Percentiles rank a stretch among this genome's conserved stretches.
Evolutionary conservation across 2,329 filamentous ascomycete species (phyloP).

Genomic region (Penicillium sp.): DNA sequence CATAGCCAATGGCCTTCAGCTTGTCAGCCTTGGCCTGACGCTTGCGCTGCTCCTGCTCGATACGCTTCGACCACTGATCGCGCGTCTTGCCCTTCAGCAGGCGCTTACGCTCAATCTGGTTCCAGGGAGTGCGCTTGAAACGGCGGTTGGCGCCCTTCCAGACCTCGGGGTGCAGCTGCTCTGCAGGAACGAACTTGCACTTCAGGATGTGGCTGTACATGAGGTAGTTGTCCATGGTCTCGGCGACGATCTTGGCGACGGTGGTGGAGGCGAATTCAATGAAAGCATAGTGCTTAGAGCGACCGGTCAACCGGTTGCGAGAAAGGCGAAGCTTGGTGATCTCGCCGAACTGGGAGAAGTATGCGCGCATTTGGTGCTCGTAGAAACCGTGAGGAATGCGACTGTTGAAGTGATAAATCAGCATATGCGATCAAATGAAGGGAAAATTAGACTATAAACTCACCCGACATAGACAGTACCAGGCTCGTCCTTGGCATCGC

Average conservation of each 20-base stretch:
- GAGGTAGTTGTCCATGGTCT: conserved; percentile 97
- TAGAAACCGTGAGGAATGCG: conserved; percentile 95
- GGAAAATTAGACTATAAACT: conserved; percentile 28
- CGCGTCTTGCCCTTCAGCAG: conserved; percentile 74
- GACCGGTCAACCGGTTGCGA: conserved; percentile 88
- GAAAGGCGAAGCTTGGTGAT: conserved; percentile 80
- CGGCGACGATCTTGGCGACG: conserved; percentile 87
- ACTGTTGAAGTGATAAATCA: conserved; percentile 40
- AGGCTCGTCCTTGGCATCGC: conserved; percentile 52
- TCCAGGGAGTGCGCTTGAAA: conserved; percentile 86
- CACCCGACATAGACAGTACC: conserved; percentile 85
- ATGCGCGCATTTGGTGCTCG: conserved; percentile 90
- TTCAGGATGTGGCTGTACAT: conserved; percentile 93
- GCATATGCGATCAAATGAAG: conserved; percentile 10
- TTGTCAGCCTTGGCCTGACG: conserved; percentile 71
- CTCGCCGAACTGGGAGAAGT: conserved; percentile 90
- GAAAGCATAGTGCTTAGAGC: conserved; percentile 92
- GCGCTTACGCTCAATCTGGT: conserved; percentile 77
- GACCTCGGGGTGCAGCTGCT: conserved; percentile 76
- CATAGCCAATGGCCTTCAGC: conserved; percentile 80
- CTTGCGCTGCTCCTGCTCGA: conserved; percentile 72
- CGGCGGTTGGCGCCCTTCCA: conserved; percentile 90
- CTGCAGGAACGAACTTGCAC: conserved; percentile 75
- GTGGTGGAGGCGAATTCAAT: conserved; percentile 79
- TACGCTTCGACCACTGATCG: conserved; percentile 76